Base-by-base conservation (phyloP, 2,329 filamentous ascomycete genomes). In the Mycosphaerella arachidis region DNA sequence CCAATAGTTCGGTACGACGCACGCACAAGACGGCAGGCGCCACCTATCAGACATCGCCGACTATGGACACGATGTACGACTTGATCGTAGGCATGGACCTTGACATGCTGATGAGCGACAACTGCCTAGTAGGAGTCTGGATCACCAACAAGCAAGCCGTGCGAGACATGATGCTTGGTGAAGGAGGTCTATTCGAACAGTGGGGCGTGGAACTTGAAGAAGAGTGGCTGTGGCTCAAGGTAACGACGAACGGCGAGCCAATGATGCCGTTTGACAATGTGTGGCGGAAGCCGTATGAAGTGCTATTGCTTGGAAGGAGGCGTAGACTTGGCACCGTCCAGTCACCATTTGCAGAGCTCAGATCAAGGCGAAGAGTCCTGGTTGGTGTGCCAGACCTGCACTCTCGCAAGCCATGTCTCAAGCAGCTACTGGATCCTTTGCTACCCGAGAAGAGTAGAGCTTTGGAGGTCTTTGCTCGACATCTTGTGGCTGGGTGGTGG, bases 201-300 rank as follows among this genome's bases (percentile, higher is more conserved):
- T 91, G 88, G 88, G 86, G 84, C 27, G 75, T 93, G 0, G 80
- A 86, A 55, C 70, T 84, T 10, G 78, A 84, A 0, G 84, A 86
- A 53, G 88, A 92, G 70, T 93, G 90, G 89, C 80, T 86, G 1
- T 94, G 90, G 90, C 73, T 92, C 53, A 94, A 94, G 72, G 81
- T 88, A 10, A 90, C 90, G 0, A 72, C 73, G 0, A 65, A 72
- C 0, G 90, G 90, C 0, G 84, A 88, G 70, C 86, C 88, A 0
- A 78, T 92, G 30, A 83, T 82, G 60, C 73, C 81, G 33, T 57
- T 90, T 1, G 81, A 86, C 33, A 84, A 83, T 3, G 62, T 73
- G 2, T 90, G 86, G 86, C 81, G 89, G 64, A 91, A 87, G 74
- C 89, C 90, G 0, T 93, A 90, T 81, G 90, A 94, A 74, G 79